Base-by-base conservation (phyloP, 108 stramenopile genomes). In the Schizochytrium sp. region DNA sequence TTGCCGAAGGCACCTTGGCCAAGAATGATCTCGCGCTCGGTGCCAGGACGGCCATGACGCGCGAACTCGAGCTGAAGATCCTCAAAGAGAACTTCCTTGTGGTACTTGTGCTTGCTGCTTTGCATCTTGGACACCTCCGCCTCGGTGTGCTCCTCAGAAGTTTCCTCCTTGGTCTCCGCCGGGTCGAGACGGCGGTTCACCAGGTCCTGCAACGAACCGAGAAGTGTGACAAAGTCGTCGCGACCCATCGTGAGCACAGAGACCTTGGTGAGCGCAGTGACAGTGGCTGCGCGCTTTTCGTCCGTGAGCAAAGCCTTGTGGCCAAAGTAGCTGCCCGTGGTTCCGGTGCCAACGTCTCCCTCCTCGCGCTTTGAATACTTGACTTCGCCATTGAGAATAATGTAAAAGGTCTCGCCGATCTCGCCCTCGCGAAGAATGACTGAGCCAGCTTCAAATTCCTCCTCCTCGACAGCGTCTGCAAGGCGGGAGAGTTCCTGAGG, bases 391-490 rank as follows among this genome's bases (percentile, higher is more conserved):
- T 90, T 91, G 72, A 95, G 92, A 47, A 97, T 95, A 88, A 97
- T 93, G 92, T 95, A 96, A 69, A 97, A 96, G 43, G 92, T 93
- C 88, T 98, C 95, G n/a, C 97, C 98, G 51, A 83, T 89, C 5
- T 95, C 90, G 41, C 97, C 97, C 88, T 96, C 91, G 21, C 92
- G 92, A 88, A 97, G 92, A 69, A 99, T 96, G 18, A 92, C 88
- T 23, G 95, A 91, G 28, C 95, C 96, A 48, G 91, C 91, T 63
- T 89, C 60, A 90, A 92, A 97, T 21, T 63, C 88, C 28, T 58
- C 44, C 57, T 55, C 89, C 34, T 93, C 51, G 69, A 93, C 89
- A 19, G 58, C 58, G 51, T 88, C 89, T 44, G 90, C 90, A 4
- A 88, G 51, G 12, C 76, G 45, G 19, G 76, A 83, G 28, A 83